Percentiles rank a stretch among this genome's conserved stretches.
These are phyloP conservation scores for Smallanthus sonchifolius DNA, from an alignment of 129 eudicot genomes.

Conservation along the genomic window DNA sequence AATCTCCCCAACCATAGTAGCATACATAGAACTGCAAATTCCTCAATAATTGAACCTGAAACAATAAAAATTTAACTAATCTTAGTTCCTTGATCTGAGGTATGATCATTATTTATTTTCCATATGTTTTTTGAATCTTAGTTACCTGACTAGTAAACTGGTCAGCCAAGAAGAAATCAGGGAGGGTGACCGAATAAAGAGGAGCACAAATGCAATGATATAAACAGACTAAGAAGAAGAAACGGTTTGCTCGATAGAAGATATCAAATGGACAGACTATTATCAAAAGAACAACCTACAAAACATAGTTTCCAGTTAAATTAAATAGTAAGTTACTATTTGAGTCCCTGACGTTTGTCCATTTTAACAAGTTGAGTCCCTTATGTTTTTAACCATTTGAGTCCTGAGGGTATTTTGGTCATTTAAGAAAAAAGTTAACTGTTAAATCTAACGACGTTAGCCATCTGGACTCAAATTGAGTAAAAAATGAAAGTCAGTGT, in stretches of 20 bases:
- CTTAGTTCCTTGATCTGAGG: neutral
- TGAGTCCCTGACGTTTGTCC: too few relatives aligned
- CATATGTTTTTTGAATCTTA: neutral
- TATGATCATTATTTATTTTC: neutral
- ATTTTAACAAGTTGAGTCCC: too few relatives aligned
- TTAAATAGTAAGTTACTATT: too few relatives aligned
- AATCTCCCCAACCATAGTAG: constrained; percentile 66
- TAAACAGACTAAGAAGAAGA: constrained; percentile 45
- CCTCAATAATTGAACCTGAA: constrained; percentile 62
- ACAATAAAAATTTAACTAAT: neutral
- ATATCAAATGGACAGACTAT: constrained; percentile 64
- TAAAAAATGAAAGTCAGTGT: too few relatives aligned
- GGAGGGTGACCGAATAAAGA: constrained; percentile 56
- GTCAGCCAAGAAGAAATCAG: constrained; percentile 75
- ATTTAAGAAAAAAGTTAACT: too few relatives aligned
- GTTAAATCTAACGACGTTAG: too few relatives aligned
- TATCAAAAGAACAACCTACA: constrained; percentile 50
- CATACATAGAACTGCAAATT: constrained; percentile 55
- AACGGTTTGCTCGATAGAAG: constrained; percentile 59
- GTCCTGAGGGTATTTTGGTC: too few relatives aligned
- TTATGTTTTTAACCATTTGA: too few relatives aligned
- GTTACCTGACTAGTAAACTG: constrained; percentile 83
- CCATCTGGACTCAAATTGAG: too few relatives aligned
- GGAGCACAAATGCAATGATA: constrained; percentile 76
- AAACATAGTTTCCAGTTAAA: constrained; percentile 1